Percentiles rank a stretch among this genome's conserved stretches.
phyloP scores from a whole-genome alignment of 2,329 filamentous ascomycete species.

The Beauveria brongniartii region DNA sequence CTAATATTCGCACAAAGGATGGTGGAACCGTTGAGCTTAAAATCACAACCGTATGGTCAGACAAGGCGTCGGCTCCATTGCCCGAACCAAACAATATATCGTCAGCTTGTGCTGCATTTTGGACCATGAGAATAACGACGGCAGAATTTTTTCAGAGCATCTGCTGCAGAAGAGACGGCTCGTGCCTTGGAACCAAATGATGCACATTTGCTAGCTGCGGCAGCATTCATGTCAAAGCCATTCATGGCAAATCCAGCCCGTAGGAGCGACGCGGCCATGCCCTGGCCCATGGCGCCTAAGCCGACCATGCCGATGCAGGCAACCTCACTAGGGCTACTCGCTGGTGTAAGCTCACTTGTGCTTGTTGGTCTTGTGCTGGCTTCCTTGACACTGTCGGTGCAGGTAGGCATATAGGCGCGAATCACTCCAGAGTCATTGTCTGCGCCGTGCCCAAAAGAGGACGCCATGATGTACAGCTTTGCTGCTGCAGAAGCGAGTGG shows the following conservation, averaged over 20 bases:
- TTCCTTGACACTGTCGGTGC: conserved; percentile 14
- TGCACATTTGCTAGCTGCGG: conserved; percentile 23
- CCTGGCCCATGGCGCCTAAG: conserved; percentile 30
- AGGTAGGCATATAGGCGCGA: conserved; percentile 18
- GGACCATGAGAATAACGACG: conserved; percentile 28
- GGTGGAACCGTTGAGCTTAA: conserved; percentile 30
- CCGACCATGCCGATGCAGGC: conserved; percentile 28
- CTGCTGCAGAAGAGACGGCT: conserved; percentile 19
- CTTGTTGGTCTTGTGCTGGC: conserved; percentile 7
- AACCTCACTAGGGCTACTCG: conserved; percentile 17
- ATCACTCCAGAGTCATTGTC: conserved; percentile 23
- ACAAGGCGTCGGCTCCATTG: conserved; percentile 20
- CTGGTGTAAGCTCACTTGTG: conserved; percentile 14
- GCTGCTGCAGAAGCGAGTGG: conserved; percentile 27
- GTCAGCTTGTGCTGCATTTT: conserved; percentile 25
- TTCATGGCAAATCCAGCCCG: conserved; percentile 24
- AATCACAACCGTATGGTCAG: conserved; percentile 23
- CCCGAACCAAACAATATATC: conserved; percentile 24
- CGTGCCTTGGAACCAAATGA: conserved; percentile 17
- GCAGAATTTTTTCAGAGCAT: conserved; percentile 21
- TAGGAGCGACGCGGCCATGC: conserved; percentile 28
- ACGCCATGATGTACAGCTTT: conserved; percentile 23
- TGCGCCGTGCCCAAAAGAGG: conserved; percentile 20
- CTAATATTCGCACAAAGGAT: conserved; percentile 18
- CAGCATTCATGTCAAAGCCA: conserved; percentile 25